phyloP scores from a whole-genome alignment of 495 filamentous ascomycete species.

The Aspergillus funiculosus region DNA sequence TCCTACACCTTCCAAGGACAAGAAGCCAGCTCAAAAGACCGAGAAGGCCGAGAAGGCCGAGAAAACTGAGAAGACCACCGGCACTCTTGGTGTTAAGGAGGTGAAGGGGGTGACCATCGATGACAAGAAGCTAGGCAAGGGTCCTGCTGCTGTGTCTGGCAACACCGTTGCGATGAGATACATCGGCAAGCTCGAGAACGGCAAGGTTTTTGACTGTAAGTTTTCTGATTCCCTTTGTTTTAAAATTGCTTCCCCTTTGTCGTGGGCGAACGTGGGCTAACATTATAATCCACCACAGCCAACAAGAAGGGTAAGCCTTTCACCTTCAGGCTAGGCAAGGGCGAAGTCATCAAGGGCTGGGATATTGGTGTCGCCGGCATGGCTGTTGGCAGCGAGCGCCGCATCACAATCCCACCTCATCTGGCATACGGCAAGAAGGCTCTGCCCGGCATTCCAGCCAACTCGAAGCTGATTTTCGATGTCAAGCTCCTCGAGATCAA shows the following conservation, averaged over 20 bases:
- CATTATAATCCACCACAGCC: conserved; percentile 41
- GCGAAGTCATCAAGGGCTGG: conserved; percentile 98
- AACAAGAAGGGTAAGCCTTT: conserved; percentile 99
- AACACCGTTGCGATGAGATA: conserved; percentile 89
- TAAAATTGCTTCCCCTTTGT: not conserved
- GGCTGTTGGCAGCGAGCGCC: conserved; percentile 85
- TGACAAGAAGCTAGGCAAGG: conserved; percentile 86
- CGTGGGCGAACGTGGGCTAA: not conserved
- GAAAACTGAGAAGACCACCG: conserved; percentile 44
- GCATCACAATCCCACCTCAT: conserved; percentile 77
- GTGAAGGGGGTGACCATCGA: conserved; percentile 86
- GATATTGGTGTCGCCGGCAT: conserved; percentile 91
- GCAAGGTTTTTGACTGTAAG: conserved; percentile 90
- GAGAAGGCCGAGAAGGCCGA: conserved; percentile 36
- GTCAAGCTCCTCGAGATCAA: conserved; percentile 76
- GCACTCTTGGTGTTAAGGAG: conserved; percentile 62
- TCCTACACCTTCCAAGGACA: conserved; percentile 60
- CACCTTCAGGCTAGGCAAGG: conserved; percentile 84
- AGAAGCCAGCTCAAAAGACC: conserved; percentile 41
- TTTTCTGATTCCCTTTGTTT: conserved; percentile 17
- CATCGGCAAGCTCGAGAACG: conserved; percentile 89
- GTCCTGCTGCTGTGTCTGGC: conserved; percentile 75
- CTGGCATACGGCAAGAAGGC: conserved; percentile 81
- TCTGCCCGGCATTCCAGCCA: conserved; percentile 74
- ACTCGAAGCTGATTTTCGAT: conserved; percentile 89